These are phyloP conservation scores for Populus ilicifolia DNA, from an alignment of 345 rosid species.

Conservation along the genomic window DNA sequence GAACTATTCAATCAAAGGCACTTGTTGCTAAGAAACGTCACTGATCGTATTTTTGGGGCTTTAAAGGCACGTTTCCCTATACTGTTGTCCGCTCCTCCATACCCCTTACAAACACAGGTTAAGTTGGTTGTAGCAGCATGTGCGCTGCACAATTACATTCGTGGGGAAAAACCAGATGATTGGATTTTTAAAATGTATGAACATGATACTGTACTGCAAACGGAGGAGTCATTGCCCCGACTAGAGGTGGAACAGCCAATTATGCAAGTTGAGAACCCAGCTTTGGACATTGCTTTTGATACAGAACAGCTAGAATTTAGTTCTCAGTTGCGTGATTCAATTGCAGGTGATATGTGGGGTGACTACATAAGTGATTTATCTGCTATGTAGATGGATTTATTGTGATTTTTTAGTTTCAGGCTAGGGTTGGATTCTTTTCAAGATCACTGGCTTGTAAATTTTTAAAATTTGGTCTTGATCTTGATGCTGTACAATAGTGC, in stretches of 20 bases:
- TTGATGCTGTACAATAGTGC: slow-evolving; percentile 25
- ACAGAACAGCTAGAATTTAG: slow-evolving; percentile 39
- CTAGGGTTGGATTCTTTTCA: slow-evolving; percentile 21
- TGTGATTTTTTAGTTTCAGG: slow-evolving; percentile 19
- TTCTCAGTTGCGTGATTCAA: slow-evolving; percentile 58
- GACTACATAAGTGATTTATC: slow-evolving; percentile 50
- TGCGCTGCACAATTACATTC: slow-evolving; percentile 75
- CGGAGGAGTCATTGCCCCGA: slow-evolving; percentile 37
- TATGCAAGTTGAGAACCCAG: slow-evolving; percentile 33
- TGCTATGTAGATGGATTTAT: slow-evolving; percentile 34
- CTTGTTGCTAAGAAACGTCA: slow-evolving; percentile 43
- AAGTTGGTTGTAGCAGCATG: slow-evolving; percentile 82
- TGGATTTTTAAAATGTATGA: slow-evolving; percentile 53
- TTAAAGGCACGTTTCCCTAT: slow-evolving; percentile 83
- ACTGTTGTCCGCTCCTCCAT: slow-evolving; percentile 77
- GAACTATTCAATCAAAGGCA: slow-evolving; percentile 81
- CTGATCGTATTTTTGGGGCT: slow-evolving; percentile 54
- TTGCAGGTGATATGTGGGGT: slow-evolving; percentile 66
- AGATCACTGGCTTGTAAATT: slow-evolving; percentile 16
- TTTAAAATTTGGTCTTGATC: slow-evolving; percentile 18
- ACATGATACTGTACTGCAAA: slow-evolving; percentile 31
- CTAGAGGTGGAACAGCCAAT: slow-evolving; percentile 35
- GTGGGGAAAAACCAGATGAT: slow-evolving; percentile 73
- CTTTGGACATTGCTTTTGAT: slow-evolving; percentile 33
- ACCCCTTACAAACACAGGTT: slow-evolving; percentile 81